These are phyloP conservation scores for Coleophoma cylindrospora DNA, from an alignment of 2,329 filamentous ascomycete genomes.

Conservation along the genomic window DNA sequence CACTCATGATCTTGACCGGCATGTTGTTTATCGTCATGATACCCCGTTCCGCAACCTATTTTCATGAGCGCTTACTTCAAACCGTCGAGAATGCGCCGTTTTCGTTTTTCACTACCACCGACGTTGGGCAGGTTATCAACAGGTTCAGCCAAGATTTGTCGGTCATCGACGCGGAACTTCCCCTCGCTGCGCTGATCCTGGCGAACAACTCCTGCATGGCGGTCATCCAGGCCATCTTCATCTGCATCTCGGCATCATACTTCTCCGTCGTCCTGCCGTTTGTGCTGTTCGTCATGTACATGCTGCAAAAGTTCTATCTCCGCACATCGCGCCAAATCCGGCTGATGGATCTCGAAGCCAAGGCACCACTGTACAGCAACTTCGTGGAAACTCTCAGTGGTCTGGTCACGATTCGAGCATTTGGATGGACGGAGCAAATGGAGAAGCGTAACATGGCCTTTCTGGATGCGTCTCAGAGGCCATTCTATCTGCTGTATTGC, in stretches of 20 bases:
- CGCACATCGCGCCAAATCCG: slow-evolving; percentile 42
- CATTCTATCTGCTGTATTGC: slow-evolving; percentile 51
- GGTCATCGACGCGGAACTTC: slow-evolving; percentile 21
- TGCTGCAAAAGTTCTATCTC: slow-evolving; percentile 35
- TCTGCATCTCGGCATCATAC: slow-evolving; percentile 28
- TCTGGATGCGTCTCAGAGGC: slow-evolving; percentile 48
- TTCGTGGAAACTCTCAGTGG: slow-evolving; percentile 39
- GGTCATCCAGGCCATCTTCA: slow-evolving; percentile 25
- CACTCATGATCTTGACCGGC: slow-evolving; percentile 6
- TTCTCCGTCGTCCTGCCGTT: slow-evolving; percentile 35
- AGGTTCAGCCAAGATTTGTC: slow-evolving; percentile 38
- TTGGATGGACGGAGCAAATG: slow-evolving; percentile 31
- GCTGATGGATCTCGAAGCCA: slow-evolving; percentile 37
- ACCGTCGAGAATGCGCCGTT: slow-evolving; percentile 38
- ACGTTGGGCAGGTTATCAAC: slow-evolving; percentile 36
- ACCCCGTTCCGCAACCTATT: slow-evolving; percentile 42
- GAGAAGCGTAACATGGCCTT: slow-evolving; percentile 33
- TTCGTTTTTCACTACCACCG: slow-evolving; percentile 36
- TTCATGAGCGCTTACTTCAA: slow-evolving; percentile 41
- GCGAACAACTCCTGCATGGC: slow-evolving; percentile 17
- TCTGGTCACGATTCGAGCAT: slow-evolving; percentile 37
- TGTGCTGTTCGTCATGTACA: slow-evolving; percentile 36
- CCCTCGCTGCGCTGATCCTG: slow-evolving; percentile 29
- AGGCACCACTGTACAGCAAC: slow-evolving; percentile 36
- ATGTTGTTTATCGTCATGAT: slow-evolving; percentile 49